Percentiles rank a stretch among this genome's conserved stretches.
phyloP scores from a whole-genome alignment of 257 asterid species.

The Datura wrightii region DNA sequence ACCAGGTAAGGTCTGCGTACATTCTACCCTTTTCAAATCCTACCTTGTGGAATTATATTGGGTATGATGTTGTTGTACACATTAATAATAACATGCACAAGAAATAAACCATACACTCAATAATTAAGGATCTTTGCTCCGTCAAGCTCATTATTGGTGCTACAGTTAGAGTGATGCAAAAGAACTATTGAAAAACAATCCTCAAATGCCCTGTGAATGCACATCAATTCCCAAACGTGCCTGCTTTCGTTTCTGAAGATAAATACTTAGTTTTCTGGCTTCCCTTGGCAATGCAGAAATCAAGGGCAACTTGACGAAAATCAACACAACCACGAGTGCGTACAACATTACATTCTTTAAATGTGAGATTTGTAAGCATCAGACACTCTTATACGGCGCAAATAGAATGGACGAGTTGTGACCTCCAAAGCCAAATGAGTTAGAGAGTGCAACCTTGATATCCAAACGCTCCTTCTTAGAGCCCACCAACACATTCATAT shows the following conservation, averaged over 20 bases:
- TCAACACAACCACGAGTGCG: not conserved
- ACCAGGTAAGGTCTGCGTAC: no score
- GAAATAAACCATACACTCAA: no score
- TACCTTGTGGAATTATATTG: no score
- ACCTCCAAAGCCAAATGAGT: slow-evolving; percentile 56
- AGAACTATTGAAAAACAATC: not conserved
- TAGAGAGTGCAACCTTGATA: slow-evolving; percentile 54
- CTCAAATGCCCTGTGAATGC: not conserved
- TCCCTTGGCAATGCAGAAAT: not conserved
- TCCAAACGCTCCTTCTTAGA: slow-evolving; percentile 42
- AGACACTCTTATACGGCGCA: slow-evolving; percentile 41
- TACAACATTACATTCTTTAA: not conserved
- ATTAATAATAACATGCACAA: no score
- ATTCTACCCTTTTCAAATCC: no score
- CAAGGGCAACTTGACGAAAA: not conserved
- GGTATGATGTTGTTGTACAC: no score
- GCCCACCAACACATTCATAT: slow-evolving; percentile 45
- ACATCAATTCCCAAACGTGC: not conserved
- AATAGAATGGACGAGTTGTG: slow-evolving; percentile 52
- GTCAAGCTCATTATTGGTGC: not conserved
- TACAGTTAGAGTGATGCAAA: not conserved
- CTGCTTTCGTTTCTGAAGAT: not conserved
- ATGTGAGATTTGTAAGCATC: not conserved
- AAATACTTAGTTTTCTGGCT: not conserved
- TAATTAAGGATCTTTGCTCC: no score